A percentile compares a stretch with the other conserved stretches of the same genome.
Conservation (phyloP, 139 green algal species). For the Desmodesmus armatus region DNA sequence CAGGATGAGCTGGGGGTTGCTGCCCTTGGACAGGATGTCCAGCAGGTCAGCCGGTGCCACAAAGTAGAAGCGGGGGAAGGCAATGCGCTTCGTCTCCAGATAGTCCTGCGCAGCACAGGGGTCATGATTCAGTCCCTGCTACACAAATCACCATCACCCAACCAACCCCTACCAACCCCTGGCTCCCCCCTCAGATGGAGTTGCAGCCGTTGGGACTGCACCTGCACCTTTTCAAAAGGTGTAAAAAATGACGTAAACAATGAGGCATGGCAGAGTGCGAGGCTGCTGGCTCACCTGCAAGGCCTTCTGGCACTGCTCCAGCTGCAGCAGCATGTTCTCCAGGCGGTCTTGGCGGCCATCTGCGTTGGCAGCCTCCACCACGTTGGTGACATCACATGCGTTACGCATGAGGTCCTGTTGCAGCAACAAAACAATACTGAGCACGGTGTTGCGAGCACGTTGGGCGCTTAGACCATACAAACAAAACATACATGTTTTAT, state of each 20-base stretch:
- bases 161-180: too few relatives aligned
- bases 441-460: neutral
- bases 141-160: too few relatives aligned
- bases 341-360: slow-evolving; percentile 90
- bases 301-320: slow-evolving; percentile 96
- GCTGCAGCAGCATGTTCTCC: slow-evolving; percentile 85
- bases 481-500: neutral
- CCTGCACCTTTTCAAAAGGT: neutral
- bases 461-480: neutral
- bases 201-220: too few relatives aligned
- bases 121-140: too few relatives aligned
- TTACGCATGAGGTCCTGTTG: slow-evolving; percentile 80
- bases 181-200: too few relatives aligned
- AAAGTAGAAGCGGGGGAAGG: slow-evolving; percentile 97
- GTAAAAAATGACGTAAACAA: too few relatives aligned
- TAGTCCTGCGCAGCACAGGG: slow-evolving; percentile 78
- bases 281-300: slow-evolving; percentile 73
- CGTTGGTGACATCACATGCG: slow-evolving; percentile 81
- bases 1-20: slow-evolving; percentile 85
- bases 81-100: slow-evolving; percentile 92
- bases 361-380: slow-evolving; percentile 92
- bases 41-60: slow-evolving; percentile 90
- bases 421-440: too few relatives aligned
- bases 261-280: too few relatives aligned
- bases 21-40: slow-evolving; percentile 93